Evolutionary conservation across 208 protist genomes (phyloP).

Genomic region (Phytomonas sp.): DNA sequence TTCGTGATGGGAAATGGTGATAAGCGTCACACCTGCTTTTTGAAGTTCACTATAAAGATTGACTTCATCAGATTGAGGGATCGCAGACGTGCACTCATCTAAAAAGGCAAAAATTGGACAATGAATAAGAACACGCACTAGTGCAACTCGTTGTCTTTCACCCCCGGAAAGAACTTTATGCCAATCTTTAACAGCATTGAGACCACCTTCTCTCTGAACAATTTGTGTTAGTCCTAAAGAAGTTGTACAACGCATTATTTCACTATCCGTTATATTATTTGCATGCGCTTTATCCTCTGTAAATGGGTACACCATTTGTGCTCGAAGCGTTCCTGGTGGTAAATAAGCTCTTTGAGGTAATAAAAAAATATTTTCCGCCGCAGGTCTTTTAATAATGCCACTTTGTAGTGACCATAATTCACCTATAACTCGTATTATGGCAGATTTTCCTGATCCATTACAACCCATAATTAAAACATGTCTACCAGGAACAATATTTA

Average conservation of each 20-base stretch:
- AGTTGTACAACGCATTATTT: slow-evolving; percentile 29
- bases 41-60: slow-evolving; percentile 57
- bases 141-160: slow-evolving; percentile 79
- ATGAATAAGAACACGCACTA: slow-evolving; percentile 77
- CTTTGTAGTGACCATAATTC: slow-evolving; percentile 59
- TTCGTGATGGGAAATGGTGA: slow-evolving; percentile 81
- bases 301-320: slow-evolving; percentile 71
- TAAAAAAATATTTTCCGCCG: slow-evolving; percentile 31
- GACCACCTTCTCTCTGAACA: slow-evolving; percentile 74
- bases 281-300: slow-evolving; percentile 19
- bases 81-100: slow-evolving; percentile 88
- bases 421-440: slow-evolving; percentile 58
- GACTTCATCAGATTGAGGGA: slow-evolving; percentile 79
- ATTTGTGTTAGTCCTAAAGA: slow-evolving; percentile 50
- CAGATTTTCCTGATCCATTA: slow-evolving; percentile 88
- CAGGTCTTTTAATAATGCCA: slow-evolving; percentile 43
- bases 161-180: slow-evolving; percentile 83
- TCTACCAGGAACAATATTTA: slow-evolving; percentile 33
- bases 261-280: slow-evolving; percentile 32
- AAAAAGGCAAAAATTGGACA: slow-evolving; percentile 76
- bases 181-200: slow-evolving; percentile 70
- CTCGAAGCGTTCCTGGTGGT: slow-evolving; percentile 66
- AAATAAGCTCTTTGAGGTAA: slow-evolving; percentile 80
- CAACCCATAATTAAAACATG: slow-evolving; percentile 79
- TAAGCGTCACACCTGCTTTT: slow-evolving; percentile 63